Evolutionary conservation across 352 stramenopile genomes (phyloP).

Genomic region (Phytophthora sojae): DNA sequence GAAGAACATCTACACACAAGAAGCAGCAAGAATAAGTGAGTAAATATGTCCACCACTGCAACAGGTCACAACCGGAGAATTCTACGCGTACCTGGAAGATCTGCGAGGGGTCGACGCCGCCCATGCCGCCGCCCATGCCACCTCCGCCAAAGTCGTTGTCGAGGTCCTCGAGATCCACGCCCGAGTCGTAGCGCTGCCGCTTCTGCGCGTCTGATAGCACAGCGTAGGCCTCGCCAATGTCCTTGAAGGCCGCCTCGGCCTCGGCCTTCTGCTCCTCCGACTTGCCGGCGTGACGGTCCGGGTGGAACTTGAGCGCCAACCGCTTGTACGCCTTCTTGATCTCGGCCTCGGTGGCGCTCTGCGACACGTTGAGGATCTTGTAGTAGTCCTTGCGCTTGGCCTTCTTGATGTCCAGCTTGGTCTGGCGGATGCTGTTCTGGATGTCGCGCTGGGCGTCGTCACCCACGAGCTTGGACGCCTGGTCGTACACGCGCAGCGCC

Average conservation of each 20-base stretch:
- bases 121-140: slow-evolving; percentile 85
- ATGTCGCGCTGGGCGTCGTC: slow-evolving; percentile 86
- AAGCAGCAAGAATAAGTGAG: neutral
- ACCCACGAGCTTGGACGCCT: slow-evolving; percentile 87
- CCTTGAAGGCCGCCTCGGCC: slow-evolving; percentile 95
- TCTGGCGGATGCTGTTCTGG: slow-evolving; percentile 85
- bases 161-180: slow-evolving; percentile 94
- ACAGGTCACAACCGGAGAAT: neutral
- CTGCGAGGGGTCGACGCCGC: slow-evolving; percentile 82
- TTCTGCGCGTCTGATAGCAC: slow-evolving; percentile 95
- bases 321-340: slow-evolving; percentile 99
- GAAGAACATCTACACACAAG: slow-evolving; percentile 79
- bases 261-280: slow-evolving; percentile 91
- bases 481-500: slow-evolving; percentile 91
- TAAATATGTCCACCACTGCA: neutral
- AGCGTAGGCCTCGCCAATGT: slow-evolving; percentile 96
- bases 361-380: slow-evolving; percentile 88
- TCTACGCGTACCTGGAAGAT: slow-evolving; percentile 76
- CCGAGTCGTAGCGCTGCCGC: slow-evolving; percentile 95
- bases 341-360: slow-evolving; percentile 88
- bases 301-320: slow-evolving; percentile 95
- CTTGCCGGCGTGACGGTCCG: slow-evolving; percentile 94
- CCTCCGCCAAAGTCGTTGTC: slow-evolving; percentile 85
- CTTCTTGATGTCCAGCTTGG: slow-evolving; percentile 94
- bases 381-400: slow-evolving; percentile 98